These are phyloP conservation scores for Rutstroemia sp. DNA, from an alignment of 2,329 filamentous ascomycete genomes.

Conservation along the genomic window DNA sequence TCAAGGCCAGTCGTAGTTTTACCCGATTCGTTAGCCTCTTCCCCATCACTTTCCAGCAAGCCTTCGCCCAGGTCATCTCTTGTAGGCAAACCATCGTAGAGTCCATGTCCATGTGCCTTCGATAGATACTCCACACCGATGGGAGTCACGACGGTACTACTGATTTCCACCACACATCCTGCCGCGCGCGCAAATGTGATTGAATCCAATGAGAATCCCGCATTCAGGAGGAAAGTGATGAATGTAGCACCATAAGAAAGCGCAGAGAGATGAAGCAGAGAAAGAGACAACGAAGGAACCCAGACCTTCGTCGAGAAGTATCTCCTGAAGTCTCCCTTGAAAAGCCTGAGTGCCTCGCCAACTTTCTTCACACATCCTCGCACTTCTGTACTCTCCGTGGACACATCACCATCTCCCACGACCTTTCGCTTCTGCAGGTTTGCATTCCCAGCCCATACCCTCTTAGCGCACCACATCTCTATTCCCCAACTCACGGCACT, in stretches of 20 bases:
- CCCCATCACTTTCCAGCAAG: background rate
- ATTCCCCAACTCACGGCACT: constrained; percentile 36
- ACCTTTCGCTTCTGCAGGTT: constrained; percentile 27
- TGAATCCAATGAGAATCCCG: constrained; percentile 39
- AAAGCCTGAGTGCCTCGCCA: constrained; percentile 14
- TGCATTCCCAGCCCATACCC: constrained; percentile 33
- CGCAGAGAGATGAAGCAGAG: constrained; percentile 47
- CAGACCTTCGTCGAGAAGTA: constrained; percentile 35
- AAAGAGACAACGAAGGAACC: constrained; percentile 41
- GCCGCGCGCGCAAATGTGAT: constrained; percentile 40
- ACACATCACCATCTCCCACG: background rate
- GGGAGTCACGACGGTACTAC: constrained; percentile 45
- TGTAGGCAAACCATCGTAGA: constrained; percentile 12
- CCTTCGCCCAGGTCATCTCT: background rate
- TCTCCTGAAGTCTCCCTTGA: constrained; percentile 28
- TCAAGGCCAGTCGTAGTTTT: constrained; percentile 29
- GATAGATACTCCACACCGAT: constrained; percentile 36
- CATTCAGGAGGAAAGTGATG: constrained; percentile 45
- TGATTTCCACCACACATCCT: constrained; percentile 44
- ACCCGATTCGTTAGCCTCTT: constrained; percentile 15
- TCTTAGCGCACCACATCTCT: constrained; percentile 34
- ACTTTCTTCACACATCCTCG: background rate
- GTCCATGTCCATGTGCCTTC: constrained; percentile 26
- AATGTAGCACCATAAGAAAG: constrained; percentile 47
- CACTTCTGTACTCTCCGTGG: background rate